Evolutionary conservation across 1,284 basidiomycete genomes (phyloP), one percentile per base, ranked within the genome.

Genomic region (Ustilago tritici): DNA sequence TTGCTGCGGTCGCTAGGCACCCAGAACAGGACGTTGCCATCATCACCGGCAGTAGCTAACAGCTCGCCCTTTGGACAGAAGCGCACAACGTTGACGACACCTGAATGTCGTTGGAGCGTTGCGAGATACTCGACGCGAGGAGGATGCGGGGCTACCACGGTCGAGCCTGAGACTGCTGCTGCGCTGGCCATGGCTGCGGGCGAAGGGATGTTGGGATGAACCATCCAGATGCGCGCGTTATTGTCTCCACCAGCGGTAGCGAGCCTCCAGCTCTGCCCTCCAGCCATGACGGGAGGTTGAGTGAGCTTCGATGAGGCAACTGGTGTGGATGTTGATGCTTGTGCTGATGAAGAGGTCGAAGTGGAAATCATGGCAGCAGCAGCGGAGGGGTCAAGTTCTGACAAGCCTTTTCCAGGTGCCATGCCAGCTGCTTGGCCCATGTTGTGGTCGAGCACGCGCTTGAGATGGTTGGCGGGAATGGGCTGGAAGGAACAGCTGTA

Each of bases 21-120:
- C 96, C 96, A 99, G 23, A 98, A 91, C 59, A 98, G 93, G 70
- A 99, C 92, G 91, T 95, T 95, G 11, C 96, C 96, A 88, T 99
- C 96, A 90, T 81, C 84, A 92, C 96, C 84, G 1, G 83, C 83
- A 6, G 82, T 84, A 8, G 82, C 84, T 2, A 85, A 69, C 19
- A 82, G 49, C 28, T 85, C 84, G 28, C 82, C 84, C 28, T 67
- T 65, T 9, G 96, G 96, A 82, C 93, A 95, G 88, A 95, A 99
- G 54, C 96, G 90, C 31, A 97, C 96, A 15, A 97, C 96, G 79
- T 99, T 99, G 72, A 99, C 96, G 6, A 95, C 92, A 28, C 94
- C 94, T 12, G 94, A 95, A 87, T 99, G 96, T 83, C 95, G 91
- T 80, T 90, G 92, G 59, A 99, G 90, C 0, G 96, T 99, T 2